Evolutionary conservation across 495 filamentous ascomycete species (phyloP), one percentile per base, ranked within the genome.

Genomic region (Alectoria sarmentosa): DNA sequence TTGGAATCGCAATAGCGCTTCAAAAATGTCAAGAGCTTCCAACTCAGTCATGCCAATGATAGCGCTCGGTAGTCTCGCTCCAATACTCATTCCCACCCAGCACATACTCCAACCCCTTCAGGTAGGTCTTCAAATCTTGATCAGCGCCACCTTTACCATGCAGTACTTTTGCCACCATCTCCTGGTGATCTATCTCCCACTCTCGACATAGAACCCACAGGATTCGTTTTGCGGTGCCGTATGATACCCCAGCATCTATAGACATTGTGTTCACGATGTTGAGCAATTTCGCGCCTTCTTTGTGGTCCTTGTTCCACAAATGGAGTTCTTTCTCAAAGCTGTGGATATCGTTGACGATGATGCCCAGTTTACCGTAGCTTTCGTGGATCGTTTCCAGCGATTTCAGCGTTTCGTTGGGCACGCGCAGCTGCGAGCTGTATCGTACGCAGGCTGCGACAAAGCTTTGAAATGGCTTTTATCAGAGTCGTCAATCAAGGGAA

Each of bases 361-460:
- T 73, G 11, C 82, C 83, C n/a, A 77, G 77, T 59, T 72, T 72
- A 1, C 69, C 64, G 58, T 71, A 76, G 65, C 70, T 73, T 11
- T 77, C 81, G 74, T 87, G 87, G 30, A 84, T 78, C 60, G 83
- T 83, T 70, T 80, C 4, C 21, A 64, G 61, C 32, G 54, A 30
- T 37, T 39, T 44, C 3, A 73, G 65, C 11, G 57, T 73, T 19
- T 67, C 28, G 56, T 75, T 76, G 32, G 41, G 62, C 11, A 48
- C 46, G 30, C n/a, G 38, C 13, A 59, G 14, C 2, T 72, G 77
- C 23, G 75, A 52, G 67, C 83, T 83, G 72, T 75, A 79, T 70
- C 82, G 80, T 84, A 85, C 87, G 55, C 85, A 73, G 69, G 89
- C 87, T 46, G 86, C 72, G 66, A 88, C 38, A 82, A 73, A 59